phyloP scores from a whole-genome alignment of 1,284 basidiomycete genomes.

The Ganoderma leucocontextum region DNA sequence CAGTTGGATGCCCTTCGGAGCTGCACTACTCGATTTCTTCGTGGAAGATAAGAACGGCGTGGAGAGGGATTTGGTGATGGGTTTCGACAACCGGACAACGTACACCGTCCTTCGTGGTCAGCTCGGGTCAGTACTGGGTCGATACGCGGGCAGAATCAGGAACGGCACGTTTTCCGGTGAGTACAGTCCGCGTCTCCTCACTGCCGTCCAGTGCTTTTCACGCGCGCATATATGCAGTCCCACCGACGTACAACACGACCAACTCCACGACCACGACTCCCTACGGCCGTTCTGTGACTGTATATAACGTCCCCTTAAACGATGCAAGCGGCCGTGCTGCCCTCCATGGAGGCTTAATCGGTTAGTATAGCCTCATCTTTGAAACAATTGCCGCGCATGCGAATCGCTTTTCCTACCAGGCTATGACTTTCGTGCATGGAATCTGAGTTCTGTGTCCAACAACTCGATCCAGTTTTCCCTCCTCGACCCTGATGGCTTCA shows the following conservation, averaged over 20 bases:
- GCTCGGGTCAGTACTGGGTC: constrained; percentile 2
- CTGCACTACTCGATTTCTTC: constrained; percentile 1
- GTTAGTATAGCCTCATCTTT: neutral
- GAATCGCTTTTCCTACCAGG: neutral
- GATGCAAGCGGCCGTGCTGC: constrained; percentile 5
- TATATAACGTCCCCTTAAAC: constrained; percentile 4
- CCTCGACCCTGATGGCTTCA: constrained; percentile 7
- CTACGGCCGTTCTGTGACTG: neutral
- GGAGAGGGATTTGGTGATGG: constrained; percentile 8
- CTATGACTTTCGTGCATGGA: constrained; percentile 5
- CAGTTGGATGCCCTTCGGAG: constrained; percentile 7
- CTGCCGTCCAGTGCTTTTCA: neutral
- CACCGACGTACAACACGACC: constrained; percentile 5
- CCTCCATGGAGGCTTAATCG: constrained; percentile 1
- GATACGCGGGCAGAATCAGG: constrained; percentile 5
- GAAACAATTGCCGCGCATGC: too few relatives aligned
- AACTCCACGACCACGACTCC: neutral
- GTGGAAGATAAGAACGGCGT: constrained; percentile 4
- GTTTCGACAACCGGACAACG: constrained; percentile 5
- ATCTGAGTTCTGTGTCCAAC: constrained; percentile 1
- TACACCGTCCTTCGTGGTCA: constrained; percentile 6
- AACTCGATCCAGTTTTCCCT: constrained; percentile 2
- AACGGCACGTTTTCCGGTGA: constrained; percentile 9
- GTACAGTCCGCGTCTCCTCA: neutral
- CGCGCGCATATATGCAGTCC: constrained; percentile 6